These are phyloP conservation scores for Malania oleifera DNA, from an alignment of 164 flowering plant species.

Conservation along the genomic window DNA sequence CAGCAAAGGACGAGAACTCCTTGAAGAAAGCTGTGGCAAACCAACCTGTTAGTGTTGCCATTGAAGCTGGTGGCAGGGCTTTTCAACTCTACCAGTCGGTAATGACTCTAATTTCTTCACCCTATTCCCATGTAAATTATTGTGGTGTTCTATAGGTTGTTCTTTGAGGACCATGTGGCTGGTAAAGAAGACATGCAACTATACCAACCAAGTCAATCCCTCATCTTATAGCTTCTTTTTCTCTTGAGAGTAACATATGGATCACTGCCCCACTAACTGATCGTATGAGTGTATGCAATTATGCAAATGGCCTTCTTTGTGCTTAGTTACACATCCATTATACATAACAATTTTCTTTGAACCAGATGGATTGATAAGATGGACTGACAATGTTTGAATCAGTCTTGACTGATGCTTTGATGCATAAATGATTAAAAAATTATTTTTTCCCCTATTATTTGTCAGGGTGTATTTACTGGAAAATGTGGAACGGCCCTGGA, in stretches of 20 bases:
- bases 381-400: no score
- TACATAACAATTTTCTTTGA: background rate
- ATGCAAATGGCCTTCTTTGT: no score
- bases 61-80: slow-evolving; percentile 48
- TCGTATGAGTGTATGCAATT: no score
- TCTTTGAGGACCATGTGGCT: background rate
- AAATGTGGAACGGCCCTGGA: slow-evolving; percentile 36
- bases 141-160: background rate
- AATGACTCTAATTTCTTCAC: slow-evolving; percentile 4
- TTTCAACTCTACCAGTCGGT: slow-evolving; percentile 53
- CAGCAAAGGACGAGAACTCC: slow-evolving; percentile 37
- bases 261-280: no score
- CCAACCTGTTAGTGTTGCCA: slow-evolving; percentile 52
- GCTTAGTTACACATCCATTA: no score
- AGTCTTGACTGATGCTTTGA: no score
- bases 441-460: background rate
- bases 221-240: no score
- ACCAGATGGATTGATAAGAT: background rate
- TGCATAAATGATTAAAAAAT: no score
- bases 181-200: no score
- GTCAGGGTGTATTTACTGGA: slow-evolving; percentile 49
- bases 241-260: no score
- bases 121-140: background rate
- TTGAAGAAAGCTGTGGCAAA: slow-evolving; percentile 43
- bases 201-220: no score